Conservation (phyloP, 352 stramenopile genomes). For the Pythium volutum region DNA sequence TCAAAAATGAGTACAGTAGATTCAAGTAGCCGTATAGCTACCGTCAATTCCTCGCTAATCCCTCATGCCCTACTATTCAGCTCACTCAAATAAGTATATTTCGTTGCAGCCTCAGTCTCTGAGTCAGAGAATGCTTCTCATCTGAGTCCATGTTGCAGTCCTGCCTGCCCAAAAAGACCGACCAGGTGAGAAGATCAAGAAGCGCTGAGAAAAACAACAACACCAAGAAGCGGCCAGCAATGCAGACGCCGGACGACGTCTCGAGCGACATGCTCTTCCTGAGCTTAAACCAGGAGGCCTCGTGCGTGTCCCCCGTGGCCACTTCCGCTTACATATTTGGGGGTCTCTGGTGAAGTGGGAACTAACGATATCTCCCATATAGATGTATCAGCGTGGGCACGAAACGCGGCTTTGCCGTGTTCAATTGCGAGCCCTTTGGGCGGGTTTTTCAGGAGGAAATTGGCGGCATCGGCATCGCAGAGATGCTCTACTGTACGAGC, state of each 20-base stretch:
- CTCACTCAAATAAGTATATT: not conserved
- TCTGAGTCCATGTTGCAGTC: conserved; percentile 8
- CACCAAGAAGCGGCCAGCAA: not conserved
- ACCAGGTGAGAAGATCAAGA: not conserved
- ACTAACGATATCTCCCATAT: not conserved
- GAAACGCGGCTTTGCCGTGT: conserved; percentile 84
- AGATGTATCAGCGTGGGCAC: conserved; percentile 91
- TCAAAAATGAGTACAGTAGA: no score
- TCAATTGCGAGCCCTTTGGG: conserved; percentile 91
- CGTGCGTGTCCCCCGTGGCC: conserved; percentile 37
- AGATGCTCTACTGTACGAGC: conserved; percentile 94
- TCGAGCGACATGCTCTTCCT: conserved; percentile 81
- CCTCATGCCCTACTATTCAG: not conserved
- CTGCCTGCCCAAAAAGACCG: not conserved
- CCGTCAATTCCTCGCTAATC: not conserved
- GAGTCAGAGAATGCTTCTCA: not conserved
- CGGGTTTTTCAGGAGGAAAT: conserved; percentile 87
- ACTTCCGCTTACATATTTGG: not conserved
- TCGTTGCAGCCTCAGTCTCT: not conserved
- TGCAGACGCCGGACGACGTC: conserved; percentile 45
- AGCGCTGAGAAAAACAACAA: no score
- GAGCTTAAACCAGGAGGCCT: conserved; percentile 92
- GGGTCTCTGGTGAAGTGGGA: no score
- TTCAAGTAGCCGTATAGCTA: not conserved
- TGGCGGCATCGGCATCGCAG: conserved; percentile 86